Evolutionary conservation across 1,139 yeast species (phyloP).

Genomic region (Nematodospora anomalae): DNA sequence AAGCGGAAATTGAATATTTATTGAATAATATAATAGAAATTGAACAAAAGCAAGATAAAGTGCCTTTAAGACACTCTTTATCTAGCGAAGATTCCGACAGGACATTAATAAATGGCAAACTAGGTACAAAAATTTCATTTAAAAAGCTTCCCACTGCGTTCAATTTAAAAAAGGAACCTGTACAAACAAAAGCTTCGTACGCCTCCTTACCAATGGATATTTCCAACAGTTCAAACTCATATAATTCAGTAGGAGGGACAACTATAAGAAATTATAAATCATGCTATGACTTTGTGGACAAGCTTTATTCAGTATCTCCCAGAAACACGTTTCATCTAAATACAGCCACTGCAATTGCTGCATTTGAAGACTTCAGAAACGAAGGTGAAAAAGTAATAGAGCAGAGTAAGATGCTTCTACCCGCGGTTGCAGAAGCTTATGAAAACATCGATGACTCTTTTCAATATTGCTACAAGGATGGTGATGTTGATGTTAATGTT

Average conservation of each 20-base stretch:
- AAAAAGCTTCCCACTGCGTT: conserved; percentile 14
- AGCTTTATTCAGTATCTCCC: conserved; percentile 42
- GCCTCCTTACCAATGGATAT: conserved; percentile 9
- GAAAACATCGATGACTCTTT: conserved; percentile 11
- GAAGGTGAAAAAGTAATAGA: conserved; percentile 5
- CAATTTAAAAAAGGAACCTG: conserved; percentile 3
- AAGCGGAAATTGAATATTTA: conserved; percentile 12
- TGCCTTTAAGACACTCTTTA: conserved; percentile 11
- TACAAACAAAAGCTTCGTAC: not conserved
- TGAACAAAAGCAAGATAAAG: not conserved
- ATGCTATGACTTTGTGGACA: conserved; percentile 33
- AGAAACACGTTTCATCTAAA: conserved; percentile 39
- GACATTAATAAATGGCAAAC: conserved; percentile 10
- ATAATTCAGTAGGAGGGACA: conserved; percentile 1
- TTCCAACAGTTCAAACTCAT: conserved; percentile 4
- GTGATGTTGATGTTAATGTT: conserved; percentile 9
- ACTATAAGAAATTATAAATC: conserved; percentile 19
- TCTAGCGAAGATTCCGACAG: conserved; percentile 14
- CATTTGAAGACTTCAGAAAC: conserved; percentile 10
- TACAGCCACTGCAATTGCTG: conserved; percentile 33
- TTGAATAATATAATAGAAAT: conserved; percentile 6
- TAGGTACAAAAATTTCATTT: conserved; percentile 10
- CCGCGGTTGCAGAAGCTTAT: conserved; percentile 10
- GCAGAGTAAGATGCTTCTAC: conserved; percentile 5
- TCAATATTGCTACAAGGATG: too few species aligned